Base-by-base conservation (phyloP, 257 asterid genomes). In the Solanum medicagineum region DNA sequence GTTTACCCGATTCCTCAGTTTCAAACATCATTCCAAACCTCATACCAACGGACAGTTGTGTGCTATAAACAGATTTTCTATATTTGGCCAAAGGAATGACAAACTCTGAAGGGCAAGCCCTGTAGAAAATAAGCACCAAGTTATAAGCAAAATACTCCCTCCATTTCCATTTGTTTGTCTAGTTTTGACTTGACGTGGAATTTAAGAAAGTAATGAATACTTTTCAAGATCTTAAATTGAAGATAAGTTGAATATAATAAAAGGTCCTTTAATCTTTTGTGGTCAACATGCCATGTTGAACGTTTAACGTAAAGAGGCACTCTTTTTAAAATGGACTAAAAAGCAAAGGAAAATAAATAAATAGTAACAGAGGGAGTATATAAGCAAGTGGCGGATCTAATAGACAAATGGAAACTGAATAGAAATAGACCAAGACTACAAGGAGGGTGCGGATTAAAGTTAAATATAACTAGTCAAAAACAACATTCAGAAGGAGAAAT, bases 21-120 rank as follows among this genome's bases (percentile, higher is more conserved):
- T 96, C 99, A 85, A 96, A 96, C 99, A 94, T 96, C 93, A 96
- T 94, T 10, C 99, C 98, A 20, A 96, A 96, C 88, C 99, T 91
- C 99, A 95, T 95, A 49, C 98, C 97, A 70, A 91, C 86, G 1
- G 99, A 91, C 80, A 96, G 93, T 54, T 93, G 99, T 20, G 99
- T 89, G 26, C 94, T 92, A 69, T 89, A 91, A 16, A 94, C 89
- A 19, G 98, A 89, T 86, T 96, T 96, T 62, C 97, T 91, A 83
- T 85, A 96, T 81, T 90, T 94, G 36, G 93, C 91, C 81, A 95
- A 83, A 19, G 99, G 98, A 84, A 96, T 90, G 24, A 96, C 97
- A 85, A 96, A 96, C 66, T 94, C 98, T 7, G 99, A 96, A 84
- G 99, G 96, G 83, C 98, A 94, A 14, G 99, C 98, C 91, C 99